phyloP scores from a whole-genome alignment of 1,139 yeast genomes.

The Suhomyces ambrosiae region DNA sequence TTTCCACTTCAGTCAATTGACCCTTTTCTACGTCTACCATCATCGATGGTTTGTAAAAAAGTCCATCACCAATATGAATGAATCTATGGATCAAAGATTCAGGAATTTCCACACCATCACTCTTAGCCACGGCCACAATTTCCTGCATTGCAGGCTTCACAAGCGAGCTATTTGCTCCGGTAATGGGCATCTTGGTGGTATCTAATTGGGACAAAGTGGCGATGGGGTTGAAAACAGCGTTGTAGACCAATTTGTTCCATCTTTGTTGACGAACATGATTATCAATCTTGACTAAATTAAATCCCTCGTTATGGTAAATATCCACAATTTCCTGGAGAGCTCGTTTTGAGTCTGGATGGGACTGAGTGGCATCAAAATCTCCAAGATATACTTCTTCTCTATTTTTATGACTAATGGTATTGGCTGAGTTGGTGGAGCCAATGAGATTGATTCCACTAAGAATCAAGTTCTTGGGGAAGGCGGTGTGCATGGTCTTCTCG shows the following conservation, averaged over 20 bases:
- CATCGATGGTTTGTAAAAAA: conserved; percentile 75
- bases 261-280: conserved; percentile 53
- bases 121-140: conserved; percentile 59
- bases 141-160: conserved; percentile 69
- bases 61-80: conserved; percentile 63
- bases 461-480: conserved; percentile 60
- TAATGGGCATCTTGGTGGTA: conserved; percentile 58
- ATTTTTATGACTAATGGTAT: conserved; percentile 51
- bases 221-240: conserved; percentile 64
- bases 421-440: conserved; percentile 60
- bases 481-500: conserved; percentile 58
- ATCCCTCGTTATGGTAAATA: conserved; percentile 47
- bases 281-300: conserved; percentile 49
- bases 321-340: conserved; percentile 45
- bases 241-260: conserved; percentile 77
- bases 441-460: conserved; percentile 71
- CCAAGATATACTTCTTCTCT: conserved; percentile 61
- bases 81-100: conserved; percentile 47
- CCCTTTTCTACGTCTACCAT: conserved; percentile 67
- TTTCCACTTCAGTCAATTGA: conserved; percentile 71
- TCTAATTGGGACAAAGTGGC: conserved; percentile 55
- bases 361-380: conserved; percentile 33
- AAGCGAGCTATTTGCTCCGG: conserved; percentile 51
- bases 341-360: conserved; percentile 22
- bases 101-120: conserved; percentile 59